Conservation (phyloP, 1,284 basidiomycete species). For the Garcileccinum viscosum region DNA sequence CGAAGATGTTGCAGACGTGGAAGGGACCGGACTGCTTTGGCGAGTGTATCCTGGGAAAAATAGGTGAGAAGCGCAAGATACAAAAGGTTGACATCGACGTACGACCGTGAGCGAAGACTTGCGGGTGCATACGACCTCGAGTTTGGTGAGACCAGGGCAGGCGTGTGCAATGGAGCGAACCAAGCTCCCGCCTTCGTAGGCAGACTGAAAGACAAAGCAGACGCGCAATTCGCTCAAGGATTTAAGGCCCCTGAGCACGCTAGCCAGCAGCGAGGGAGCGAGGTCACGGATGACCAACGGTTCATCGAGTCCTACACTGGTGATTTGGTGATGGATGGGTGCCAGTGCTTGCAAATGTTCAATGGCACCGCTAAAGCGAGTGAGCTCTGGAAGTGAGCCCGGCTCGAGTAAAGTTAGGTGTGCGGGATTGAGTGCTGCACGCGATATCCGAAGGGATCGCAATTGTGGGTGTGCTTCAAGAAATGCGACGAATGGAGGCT, state of each 20-base stretch:
- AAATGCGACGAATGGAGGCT: conserved; percentile 65
- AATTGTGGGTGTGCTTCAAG: conserved; percentile 68
- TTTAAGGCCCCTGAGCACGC: conserved; percentile 59
- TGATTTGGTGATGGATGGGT: conserved; percentile 48
- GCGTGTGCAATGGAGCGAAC: conserved; percentile 66
- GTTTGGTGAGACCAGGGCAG: conserved; percentile 65
- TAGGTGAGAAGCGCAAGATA: conserved; percentile 5
- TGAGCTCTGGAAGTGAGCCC: conserved; percentile 54
- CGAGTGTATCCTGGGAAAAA: conserved; percentile 52
- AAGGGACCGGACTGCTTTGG: conserved; percentile 62
- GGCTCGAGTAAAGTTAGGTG: conserved; percentile 56
- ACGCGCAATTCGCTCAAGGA: conserved; percentile 63
- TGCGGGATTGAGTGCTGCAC: conserved; percentile 59
- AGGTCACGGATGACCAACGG: conserved; percentile 69
- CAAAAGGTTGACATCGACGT: conserved; percentile 32
- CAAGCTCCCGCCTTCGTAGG: conserved; percentile 73
- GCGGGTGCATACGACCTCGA: conserved; percentile 69
- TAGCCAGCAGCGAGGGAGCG: conserved; percentile 63
- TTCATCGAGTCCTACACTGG: conserved; percentile 65
- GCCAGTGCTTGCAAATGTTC: conserved; percentile 65
- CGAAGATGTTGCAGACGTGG: conserved; percentile 64
- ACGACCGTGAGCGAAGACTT: conserved; percentile 75
- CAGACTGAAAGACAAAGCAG: conserved; percentile 69
- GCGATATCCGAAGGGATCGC: conserved; percentile 58
- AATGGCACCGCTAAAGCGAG: conserved; percentile 55